Evolutionary conservation across 2,329 filamentous ascomycete species (phyloP).

Genomic region (Colletotrichum sansevieriae): DNA sequence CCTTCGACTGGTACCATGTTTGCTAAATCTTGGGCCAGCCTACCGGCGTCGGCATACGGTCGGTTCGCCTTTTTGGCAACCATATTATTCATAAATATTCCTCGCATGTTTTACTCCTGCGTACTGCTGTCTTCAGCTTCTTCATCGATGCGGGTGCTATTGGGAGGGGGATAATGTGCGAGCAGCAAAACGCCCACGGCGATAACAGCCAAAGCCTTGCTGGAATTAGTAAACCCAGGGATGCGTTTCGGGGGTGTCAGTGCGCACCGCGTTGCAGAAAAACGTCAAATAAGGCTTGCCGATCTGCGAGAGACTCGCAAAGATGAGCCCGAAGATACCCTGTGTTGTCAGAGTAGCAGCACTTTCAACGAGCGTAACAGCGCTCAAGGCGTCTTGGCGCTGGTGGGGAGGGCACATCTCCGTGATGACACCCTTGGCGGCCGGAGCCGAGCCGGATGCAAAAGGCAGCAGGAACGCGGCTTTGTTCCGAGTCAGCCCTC

Average conservation of each 20-base stretch:
- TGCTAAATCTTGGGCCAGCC: background rate
- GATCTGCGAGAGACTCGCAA: conserved; percentile 71
- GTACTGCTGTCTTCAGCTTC: conserved; percentile 8
- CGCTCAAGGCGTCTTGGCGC: conserved; percentile 75
- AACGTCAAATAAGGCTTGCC: conserved; percentile 75
- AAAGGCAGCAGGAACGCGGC: conserved; percentile 75
- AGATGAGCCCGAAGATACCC: conserved; percentile 76
- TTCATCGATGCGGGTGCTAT: conserved; percentile 56
- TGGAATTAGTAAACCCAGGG: conserved; percentile 35
- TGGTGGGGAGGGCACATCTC: conserved; percentile 75
- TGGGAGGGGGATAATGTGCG: conserved; percentile 59
- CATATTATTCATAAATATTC: background rate
- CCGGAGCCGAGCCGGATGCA: conserved; percentile 76
- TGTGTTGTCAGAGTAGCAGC: conserved; percentile 74
- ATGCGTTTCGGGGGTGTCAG: background rate
- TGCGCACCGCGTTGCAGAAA: conserved; percentile 72
- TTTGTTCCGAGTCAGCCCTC: conserved; percentile 39
- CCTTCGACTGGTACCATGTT: no score
- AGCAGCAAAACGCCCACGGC: conserved; percentile 60
- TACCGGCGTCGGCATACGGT: background rate
- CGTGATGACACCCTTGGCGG: conserved; percentile 80
- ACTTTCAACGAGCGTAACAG: conserved; percentile 78
- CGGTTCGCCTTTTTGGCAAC: background rate
- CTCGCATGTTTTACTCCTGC: background rate
- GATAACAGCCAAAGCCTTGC: conserved; percentile 66